Conservation (phyloP, 768 basidiomycete species). For the Heimioporus sp. region DNA sequence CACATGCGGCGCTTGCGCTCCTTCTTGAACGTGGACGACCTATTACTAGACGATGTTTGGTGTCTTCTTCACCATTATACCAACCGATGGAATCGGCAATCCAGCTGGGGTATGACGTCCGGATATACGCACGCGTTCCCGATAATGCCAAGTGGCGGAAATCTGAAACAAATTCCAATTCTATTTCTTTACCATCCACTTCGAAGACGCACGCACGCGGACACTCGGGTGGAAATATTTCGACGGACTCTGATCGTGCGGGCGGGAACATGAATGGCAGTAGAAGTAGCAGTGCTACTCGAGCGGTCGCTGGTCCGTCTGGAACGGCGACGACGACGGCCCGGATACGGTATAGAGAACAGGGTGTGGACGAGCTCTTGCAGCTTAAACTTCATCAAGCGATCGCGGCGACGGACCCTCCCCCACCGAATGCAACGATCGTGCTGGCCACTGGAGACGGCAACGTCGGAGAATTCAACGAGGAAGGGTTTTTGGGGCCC, state of each 20-base stretch:
- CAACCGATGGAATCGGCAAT: conserved; percentile 76
- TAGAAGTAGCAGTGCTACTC: conserved; percentile 7
- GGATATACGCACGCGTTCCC: conserved; percentile 68
- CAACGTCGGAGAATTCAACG: conserved; percentile 88
- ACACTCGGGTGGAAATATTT: conserved; percentile 20
- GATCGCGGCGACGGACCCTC: conserved; percentile 66
- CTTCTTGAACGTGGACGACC: conserved; percentile 82
- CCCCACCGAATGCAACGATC: conserved; percentile 68
- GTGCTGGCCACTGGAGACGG: conserved; percentile 95
- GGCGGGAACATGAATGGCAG: neutral
- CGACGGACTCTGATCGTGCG: conserved; percentile 26
- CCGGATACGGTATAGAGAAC: conserved; percentile 73
- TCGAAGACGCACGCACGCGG: conserved; percentile 14
- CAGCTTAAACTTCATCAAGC: conserved; percentile 92
- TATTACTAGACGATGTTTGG: conserved; percentile 70
- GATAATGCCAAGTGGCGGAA: conserved; percentile 42
- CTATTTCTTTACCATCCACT: neutral
- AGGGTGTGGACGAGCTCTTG: conserved; percentile 93
- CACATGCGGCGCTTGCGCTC: conserved; percentile 73
- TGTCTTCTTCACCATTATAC: conserved; percentile 80
- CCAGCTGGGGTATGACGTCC: conserved; percentile 72
- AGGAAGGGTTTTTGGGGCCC: conserved; percentile 89
- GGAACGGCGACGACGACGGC: conserved; percentile 19
- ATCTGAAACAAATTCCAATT: conserved; percentile 9
- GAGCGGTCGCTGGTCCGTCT: conserved; percentile 13